Evolutionary conservation across 495 filamentous ascomycete genomes (phyloP).

Genomic region (Oleoguttula mirabilis): DNA sequence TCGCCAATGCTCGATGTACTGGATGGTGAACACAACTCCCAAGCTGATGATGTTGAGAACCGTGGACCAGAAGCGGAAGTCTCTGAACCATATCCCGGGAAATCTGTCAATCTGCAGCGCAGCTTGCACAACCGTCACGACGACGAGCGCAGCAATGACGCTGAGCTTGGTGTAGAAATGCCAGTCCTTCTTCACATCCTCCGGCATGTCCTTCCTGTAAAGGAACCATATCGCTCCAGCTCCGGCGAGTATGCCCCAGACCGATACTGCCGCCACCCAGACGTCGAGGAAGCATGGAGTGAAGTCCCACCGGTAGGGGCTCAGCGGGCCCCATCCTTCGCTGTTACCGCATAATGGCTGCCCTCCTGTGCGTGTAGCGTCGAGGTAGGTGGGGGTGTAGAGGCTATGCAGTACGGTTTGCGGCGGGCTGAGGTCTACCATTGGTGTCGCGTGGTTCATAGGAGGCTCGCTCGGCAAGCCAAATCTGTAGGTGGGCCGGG

Average conservation of each 20-base stretch:
- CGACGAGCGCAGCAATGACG: slow-evolving; percentile 56
- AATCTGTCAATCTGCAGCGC: slow-evolving; percentile 64
- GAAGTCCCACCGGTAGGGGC: slow-evolving; percentile 72
- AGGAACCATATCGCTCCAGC: slow-evolving; percentile 64
- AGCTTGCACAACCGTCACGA: slow-evolving; percentile 58
- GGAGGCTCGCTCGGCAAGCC: too few relatives aligned
- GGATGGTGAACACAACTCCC: slow-evolving; percentile 66
- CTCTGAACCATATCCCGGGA: slow-evolving; percentile 55
- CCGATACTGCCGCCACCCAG: slow-evolving; percentile 62
- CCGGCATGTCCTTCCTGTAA: slow-evolving; percentile 49
- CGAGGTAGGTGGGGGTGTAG: slow-evolving; percentile 22
- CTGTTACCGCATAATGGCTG: slow-evolving; percentile 73
- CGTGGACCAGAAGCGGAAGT: slow-evolving; percentile 89
- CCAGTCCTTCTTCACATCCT: slow-evolving; percentile 71
- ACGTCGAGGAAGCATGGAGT: slow-evolving; percentile 94
- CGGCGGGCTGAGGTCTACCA: slow-evolving; percentile 6
- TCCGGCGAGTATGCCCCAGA: slow-evolving; percentile 65
- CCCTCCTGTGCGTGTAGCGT: slow-evolving; percentile 12
- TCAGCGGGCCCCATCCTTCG: slow-evolving; percentile 94
- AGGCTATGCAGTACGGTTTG: slow-evolving; percentile 14
- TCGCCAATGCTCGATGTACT: slow-evolving; percentile 84
- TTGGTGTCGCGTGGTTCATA: slow-evolving; percentile 14
- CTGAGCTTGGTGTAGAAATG: slow-evolving; percentile 85
- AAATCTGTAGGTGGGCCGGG: too few relatives aligned
- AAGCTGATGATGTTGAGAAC: slow-evolving; percentile 65